Percentiles rank a stretch among this genome's conserved stretches.
Evolutionary conservation across 192 early-diverging fungal species (phyloP).

Genomic region (Backusella australiensis): DNA sequence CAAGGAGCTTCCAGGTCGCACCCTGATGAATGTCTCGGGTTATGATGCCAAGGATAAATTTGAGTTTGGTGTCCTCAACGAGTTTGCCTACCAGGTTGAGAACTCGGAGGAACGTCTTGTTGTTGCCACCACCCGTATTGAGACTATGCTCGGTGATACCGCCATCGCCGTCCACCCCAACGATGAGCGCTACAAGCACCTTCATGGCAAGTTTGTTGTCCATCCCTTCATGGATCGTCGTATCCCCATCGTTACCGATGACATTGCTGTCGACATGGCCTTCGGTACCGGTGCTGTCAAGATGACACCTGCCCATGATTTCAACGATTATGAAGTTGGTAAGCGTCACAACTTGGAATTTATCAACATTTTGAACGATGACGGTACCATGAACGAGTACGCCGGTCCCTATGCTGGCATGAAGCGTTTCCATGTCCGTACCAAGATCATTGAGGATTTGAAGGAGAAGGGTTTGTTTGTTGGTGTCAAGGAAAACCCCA

Average conservation of each 20-base stretch:
- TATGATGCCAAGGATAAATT: constrained; percentile 92
- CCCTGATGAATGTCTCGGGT: constrained; percentile 84
- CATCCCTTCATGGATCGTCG: constrained; percentile 93
- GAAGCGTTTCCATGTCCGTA: constrained; percentile 93
- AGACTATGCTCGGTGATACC: constrained; percentile 99
- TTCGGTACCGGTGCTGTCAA: constrained; percentile 99
- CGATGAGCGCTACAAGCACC: constrained; percentile 91
- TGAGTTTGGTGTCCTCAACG: constrained; percentile 97
- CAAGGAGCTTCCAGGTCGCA: constrained; percentile 83
- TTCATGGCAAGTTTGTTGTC: constrained; percentile 89
- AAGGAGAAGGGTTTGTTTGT: constrained; percentile 88
- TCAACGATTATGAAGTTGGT: constrained; percentile 95
- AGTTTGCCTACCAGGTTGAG: constrained; percentile 93
- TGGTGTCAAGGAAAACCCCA: constrained; percentile 86
- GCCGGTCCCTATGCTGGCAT: constrained; percentile 85
- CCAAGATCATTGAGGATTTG: constrained; percentile 81
- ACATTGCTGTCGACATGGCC: constrained; percentile 82
- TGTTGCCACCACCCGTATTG: constrained; percentile 98
- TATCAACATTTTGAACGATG: constrained; percentile 97
- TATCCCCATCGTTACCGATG: constrained; percentile 88
- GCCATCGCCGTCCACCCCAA: constrained; percentile 94
- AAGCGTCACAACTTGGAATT: constrained; percentile 93
- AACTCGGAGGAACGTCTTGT: constrained; percentile 82
- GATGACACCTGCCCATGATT: constrained; percentile 98
- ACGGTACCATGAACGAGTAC: constrained; percentile 91